These are phyloP conservation scores for Pelargonium fulgidum DNA, from an alignment of 441 rosid species.

Conservation along the genomic window DNA sequence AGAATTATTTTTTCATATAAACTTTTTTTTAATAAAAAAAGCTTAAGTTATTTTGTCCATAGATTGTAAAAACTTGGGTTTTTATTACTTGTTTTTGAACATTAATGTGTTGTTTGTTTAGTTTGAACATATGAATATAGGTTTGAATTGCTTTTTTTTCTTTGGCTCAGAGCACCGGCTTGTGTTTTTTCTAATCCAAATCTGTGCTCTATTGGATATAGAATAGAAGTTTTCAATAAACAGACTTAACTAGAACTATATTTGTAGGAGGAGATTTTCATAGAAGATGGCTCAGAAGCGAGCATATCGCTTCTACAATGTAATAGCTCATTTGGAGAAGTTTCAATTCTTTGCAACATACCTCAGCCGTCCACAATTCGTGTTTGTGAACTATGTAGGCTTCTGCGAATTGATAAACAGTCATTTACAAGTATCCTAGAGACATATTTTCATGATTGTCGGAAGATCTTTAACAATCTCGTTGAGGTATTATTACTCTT, in stretches of 20 bases:
- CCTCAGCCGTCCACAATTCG: conserved; percentile 83
- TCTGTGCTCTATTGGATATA: background rate
- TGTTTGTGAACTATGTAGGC: conserved; percentile 63
- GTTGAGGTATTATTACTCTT: conserved; percentile 47
- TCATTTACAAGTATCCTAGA: conserved; percentile 73
- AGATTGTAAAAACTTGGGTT: too few species aligned
- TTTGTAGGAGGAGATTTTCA: conserved; percentile 59
- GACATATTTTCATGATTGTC: conserved; percentile 81
- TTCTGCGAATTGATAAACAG: conserved; percentile 82
- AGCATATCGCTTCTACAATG: conserved; percentile 42
- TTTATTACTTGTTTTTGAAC: too few species aligned
- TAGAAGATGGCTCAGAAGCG: conserved; percentile 67
- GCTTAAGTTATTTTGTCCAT: too few species aligned
- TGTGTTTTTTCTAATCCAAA: background rate
- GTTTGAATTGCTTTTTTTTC: background rate
- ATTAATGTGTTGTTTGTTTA: too few species aligned
- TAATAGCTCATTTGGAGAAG: conserved; percentile 70
- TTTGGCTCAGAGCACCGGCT: background rate
- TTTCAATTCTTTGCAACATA: conserved; percentile 85
- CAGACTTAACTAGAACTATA: background rate
- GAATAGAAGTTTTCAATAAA: conserved; percentile 10
- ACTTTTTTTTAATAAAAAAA: too few species aligned
- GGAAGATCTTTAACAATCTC: conserved; percentile 72
- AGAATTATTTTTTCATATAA: too few species aligned
- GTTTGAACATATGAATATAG: too few species aligned